Evolutionary conservation across 164 flowering plant species (phyloP).

Genomic region (Aristolochia californica): DNA sequence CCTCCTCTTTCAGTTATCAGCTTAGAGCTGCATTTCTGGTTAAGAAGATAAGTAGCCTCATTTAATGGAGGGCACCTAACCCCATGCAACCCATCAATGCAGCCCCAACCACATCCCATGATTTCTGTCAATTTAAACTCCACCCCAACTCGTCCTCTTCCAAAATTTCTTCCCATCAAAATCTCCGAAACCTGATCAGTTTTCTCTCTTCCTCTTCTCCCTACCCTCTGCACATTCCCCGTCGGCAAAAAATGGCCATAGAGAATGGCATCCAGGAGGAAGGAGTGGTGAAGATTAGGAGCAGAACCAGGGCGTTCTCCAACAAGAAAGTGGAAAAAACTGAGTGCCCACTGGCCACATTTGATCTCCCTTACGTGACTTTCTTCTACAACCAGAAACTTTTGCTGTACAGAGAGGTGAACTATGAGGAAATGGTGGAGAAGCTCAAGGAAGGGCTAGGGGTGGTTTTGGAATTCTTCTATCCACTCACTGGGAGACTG

Average conservation of each 20-base stretch:
- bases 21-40: too few species aligned
- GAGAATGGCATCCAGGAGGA: slow-evolving; percentile 7
- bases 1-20: too few species aligned
- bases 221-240: too few species aligned
- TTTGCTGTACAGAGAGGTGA: slow-evolving; percentile 48
- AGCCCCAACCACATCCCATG: slow-evolving; percentile 3
- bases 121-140: not conserved
- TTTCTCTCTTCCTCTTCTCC: too few species aligned
- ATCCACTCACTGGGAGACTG: slow-evolving; percentile 66
- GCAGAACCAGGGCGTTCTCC: slow-evolving; percentile 43
- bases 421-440: slow-evolving; percentile 40
- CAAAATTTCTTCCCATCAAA: too few species aligned
- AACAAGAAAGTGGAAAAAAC: slow-evolving; percentile 33
- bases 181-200: too few species aligned
- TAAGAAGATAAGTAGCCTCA: too few species aligned
- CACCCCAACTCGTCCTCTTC: too few species aligned
- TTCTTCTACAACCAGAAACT: slow-evolving; percentile 91
- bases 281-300: slow-evolving; percentile 30
- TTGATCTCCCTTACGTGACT: slow-evolving; percentile 86
- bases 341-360: slow-evolving; percentile 66
- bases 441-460: slow-evolving; percentile 60
- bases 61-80: slow-evolving; percentile 1
- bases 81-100: slow-evolving; percentile 1
- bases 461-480: slow-evolving; percentile 55
- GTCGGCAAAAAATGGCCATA: slow-evolving; percentile 8